Base-by-base conservation (phyloP, 2,329 filamentous ascomycete genomes). In the Rutstroemia sp. region DNA sequence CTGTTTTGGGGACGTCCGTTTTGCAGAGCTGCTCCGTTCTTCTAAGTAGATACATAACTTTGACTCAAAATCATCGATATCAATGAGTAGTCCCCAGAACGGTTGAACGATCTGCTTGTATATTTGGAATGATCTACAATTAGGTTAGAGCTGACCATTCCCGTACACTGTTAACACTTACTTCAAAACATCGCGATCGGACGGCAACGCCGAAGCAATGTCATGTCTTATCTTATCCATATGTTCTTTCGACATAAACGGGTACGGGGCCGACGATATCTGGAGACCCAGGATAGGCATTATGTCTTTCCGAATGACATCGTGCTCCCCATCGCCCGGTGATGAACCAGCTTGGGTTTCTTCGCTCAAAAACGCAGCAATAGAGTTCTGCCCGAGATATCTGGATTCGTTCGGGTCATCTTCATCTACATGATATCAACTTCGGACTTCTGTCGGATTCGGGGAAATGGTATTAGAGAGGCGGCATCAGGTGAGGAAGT, bases 81-180 rank as follows among this genome's bases (percentile, higher is more conserved):
- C 82, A 57, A 84, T 78, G 17, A 86, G 79, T 50, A 86, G 83
- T 1, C 82, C 82, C 83, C 83, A 86, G 62, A 86, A 86, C 1
- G 81, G 81, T 49, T 86, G 83, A 1, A 83, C 79, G 23, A 84
- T 82, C 65, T 86, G 81, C 67, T 85, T 85, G 71, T 86, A 86
- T 2, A 82, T 81, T 46, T 80, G 78, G 65, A 86, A 86, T 6
- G 84, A 72, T 64, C 82, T 85, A 27, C 21, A 57, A 51, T 5
- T 4, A 48, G 4, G 6, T 48, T 64, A 38, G 49, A 21, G 37
- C 21, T 5, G n/a, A 9, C 34, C 25, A 19, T n/a, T 27, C 27
- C 14, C 17, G 19, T 25, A 30, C 17, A 27, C 30, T 21, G n/a
- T 38, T 23, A 5, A 41, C 9, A 71, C 79, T 61, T 68, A 85